Evolutionary conservation across 169 alveolate species (phyloP).

Genomic region (Eimeria zaria): DNA sequence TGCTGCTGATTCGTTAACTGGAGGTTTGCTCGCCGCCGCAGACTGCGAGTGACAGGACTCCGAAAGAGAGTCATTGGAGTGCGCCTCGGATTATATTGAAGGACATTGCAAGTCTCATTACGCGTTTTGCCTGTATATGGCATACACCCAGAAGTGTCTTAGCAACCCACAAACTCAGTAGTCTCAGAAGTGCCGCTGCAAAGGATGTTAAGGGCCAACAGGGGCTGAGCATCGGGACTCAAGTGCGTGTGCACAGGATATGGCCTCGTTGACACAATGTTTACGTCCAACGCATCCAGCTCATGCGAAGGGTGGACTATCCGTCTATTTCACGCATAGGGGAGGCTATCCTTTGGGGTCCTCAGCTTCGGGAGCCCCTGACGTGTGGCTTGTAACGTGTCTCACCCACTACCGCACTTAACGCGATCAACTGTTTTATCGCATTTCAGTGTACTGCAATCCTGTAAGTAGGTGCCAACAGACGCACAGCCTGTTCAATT

Average conservation of each 20-base stretch:
- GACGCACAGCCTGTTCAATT: not conserved
- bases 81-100: no score
- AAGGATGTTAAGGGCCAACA: not conserved
- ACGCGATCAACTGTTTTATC: not conserved
- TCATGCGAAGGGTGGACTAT: not conserved
- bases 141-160: not conserved
- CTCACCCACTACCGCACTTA: not conserved
- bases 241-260: no score
- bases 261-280: no score
- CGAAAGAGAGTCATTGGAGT: no score
- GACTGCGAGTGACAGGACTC: no score
- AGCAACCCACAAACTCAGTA: not conserved
- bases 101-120: not conserved
- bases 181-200: not conserved
- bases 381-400: not conserved
- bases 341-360: not conserved
- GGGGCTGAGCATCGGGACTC: not conserved
- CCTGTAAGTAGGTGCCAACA: not conserved
- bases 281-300: not conserved
- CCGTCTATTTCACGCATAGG: not conserved
- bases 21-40: no score
- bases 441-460: not conserved
- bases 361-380: not conserved
- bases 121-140: not conserved
- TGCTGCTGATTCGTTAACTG: no score